phyloP scores from a whole-genome alignment of 768 basidiomycete species.

The Cyathus striatus region DNA sequence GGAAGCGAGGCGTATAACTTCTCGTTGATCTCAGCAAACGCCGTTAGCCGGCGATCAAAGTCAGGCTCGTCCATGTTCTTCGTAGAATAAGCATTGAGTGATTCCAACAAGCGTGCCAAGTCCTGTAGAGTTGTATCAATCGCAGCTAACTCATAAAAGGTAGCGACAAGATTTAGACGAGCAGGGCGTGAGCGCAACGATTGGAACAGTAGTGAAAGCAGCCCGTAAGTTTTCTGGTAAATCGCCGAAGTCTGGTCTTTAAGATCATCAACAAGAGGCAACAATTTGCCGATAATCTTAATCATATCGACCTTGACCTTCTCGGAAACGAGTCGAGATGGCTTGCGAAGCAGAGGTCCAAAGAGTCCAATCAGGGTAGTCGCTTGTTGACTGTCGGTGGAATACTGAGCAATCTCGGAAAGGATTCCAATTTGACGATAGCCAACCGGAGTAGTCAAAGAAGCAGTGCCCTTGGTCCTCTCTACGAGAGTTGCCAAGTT shows the following conservation, averaged over 20 bases:
- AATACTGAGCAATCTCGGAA: conserved; percentile 72
- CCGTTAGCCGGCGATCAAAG: conserved; percentile 78
- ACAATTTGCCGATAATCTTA: conserved; percentile 59
- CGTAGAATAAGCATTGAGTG: conserved; percentile 81
- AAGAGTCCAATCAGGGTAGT: conserved; percentile 68
- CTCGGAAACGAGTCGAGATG: conserved; percentile 74
- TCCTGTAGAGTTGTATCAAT: conserved; percentile 40
- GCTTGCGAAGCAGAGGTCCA: conserved; percentile 73
- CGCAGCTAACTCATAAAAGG: conserved; percentile 47
- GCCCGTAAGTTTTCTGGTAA: conserved; percentile 50
- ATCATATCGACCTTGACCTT: conserved; percentile 82
- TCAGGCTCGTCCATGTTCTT: conserved; percentile 89
- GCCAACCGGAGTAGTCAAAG: conserved; percentile 57
- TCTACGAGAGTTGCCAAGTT: conserved; percentile 70
- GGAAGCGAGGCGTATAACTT: conserved; percentile 43
- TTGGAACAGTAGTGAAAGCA: conserved; percentile 78
- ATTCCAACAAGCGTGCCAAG: conserved; percentile 52
- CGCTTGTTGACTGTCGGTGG: conserved; percentile 67
- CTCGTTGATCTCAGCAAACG: conserved; percentile 76
- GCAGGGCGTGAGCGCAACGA: conserved; percentile 66
- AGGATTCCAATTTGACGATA: conserved; percentile 82
- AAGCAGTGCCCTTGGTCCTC: conserved; percentile 44
- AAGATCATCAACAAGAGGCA: conserved; percentile 65
- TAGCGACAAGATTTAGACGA: conserved; percentile 61
- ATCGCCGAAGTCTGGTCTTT: conserved; percentile 34